phyloP scores from a whole-genome alignment of 1,284 basidiomycete genomes.

The Ceratobasidium sp. region DNA sequence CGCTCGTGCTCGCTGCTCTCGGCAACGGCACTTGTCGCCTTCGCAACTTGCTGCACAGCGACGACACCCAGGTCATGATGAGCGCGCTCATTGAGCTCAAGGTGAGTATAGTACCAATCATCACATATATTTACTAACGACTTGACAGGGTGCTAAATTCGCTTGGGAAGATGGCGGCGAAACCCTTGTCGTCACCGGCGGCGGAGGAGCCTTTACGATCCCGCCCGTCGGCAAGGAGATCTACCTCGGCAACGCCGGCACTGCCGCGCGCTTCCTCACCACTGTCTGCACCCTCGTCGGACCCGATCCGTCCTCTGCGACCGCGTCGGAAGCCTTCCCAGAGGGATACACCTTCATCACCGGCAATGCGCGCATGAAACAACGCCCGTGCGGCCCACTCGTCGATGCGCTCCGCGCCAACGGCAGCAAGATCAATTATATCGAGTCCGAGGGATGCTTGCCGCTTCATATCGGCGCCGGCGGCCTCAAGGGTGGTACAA shows the following conservation, averaged over 20 bases:
- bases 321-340: slow-evolving; percentile 56
- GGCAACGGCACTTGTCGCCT: slow-evolving; percentile 89
- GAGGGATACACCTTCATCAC: slow-evolving; percentile 82
- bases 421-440: slow-evolving; percentile 82
- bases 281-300: slow-evolving; percentile 90
- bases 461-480: slow-evolving; percentile 88
- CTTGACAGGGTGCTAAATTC: slow-evolving; percentile 81
- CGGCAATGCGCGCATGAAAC: slow-evolving; percentile 98
- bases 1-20: slow-evolving; percentile 92
- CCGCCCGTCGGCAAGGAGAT: slow-evolving; percentile 86
- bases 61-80: slow-evolving; percentile 99
- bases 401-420: slow-evolving; percentile 91
- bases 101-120: slow-evolving; percentile 60
- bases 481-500: slow-evolving; percentile 88
- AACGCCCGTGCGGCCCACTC: slow-evolving; percentile 94
- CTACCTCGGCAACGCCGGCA: slow-evolving; percentile 97
- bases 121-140: slow-evolving; percentile 46
- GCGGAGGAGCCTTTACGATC: slow-evolving; percentile 82
- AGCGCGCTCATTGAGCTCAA: slow-evolving; percentile 88
- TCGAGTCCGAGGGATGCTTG: slow-evolving; percentile 86
- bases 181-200: slow-evolving; percentile 92
- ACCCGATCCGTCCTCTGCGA: slow-evolving; percentile 55
- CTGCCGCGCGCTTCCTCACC: slow-evolving; percentile 97
- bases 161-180: slow-evolving; percentile 94
- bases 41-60: slow-evolving; percentile 93